Evolutionary conservation across 179 eudicot species (phyloP).

Genomic region (Actinidia polygama): DNA sequence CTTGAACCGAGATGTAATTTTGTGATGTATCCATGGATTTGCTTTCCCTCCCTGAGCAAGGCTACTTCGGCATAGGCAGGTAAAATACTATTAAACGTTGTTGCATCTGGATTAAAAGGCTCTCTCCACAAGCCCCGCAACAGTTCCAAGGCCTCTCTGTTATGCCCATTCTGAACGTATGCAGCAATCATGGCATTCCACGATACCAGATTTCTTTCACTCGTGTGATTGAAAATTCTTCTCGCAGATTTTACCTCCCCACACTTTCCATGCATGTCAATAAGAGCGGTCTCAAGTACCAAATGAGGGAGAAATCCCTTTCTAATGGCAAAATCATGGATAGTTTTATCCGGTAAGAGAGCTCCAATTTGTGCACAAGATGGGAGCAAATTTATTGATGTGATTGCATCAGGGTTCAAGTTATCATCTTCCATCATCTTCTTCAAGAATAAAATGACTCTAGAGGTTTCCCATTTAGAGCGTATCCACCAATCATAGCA

Average conservation of each 20-base stretch:
- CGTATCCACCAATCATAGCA: constrained; percentile 68
- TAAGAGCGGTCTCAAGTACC: constrained; percentile 61
- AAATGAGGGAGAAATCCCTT: constrained; percentile 51
- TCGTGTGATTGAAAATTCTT: constrained; percentile 42
- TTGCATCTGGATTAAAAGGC: constrained; percentile 51
- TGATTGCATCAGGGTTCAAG: constrained; percentile 54
- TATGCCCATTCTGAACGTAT: constrained; percentile 50
- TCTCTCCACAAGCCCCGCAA: constrained; percentile 41
- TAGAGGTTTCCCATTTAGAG: constrained; percentile 35
- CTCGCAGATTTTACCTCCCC: constrained; percentile 39
- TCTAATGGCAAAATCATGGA: constrained; percentile 58
- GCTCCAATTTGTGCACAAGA: constrained; percentile 58
- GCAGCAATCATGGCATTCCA: constrained; percentile 75
- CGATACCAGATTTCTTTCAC: constrained; percentile 48
- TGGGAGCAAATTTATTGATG: constrained; percentile 65
- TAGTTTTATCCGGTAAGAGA: constrained; percentile 48
- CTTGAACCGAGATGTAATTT: constrained; percentile 34
- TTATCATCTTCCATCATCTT: constrained; percentile 53
- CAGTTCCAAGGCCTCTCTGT: constrained; percentile 48
- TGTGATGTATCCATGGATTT: constrained; percentile 55
- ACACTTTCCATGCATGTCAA: constrained; percentile 77
- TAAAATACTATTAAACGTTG: constrained; percentile 53
- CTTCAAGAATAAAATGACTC: constrained; percentile 55
- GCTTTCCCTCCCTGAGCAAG: constrained; percentile 56
- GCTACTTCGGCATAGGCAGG: constrained; percentile 72